Conservation (phyloP, 345 rosid species). For the Rubroshorea leprosula region DNA sequence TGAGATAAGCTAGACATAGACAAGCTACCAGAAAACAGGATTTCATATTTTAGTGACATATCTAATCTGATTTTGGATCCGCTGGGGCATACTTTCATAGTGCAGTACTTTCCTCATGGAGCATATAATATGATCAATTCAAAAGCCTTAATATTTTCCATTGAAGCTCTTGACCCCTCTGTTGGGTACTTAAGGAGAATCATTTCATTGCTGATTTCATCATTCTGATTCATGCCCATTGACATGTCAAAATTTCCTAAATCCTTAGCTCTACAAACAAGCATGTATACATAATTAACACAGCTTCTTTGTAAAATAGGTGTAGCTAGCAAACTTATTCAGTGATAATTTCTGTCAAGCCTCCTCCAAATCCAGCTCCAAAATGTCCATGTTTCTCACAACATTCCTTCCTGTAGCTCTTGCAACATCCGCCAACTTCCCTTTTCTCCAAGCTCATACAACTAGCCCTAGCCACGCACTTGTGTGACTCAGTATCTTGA, state of each 20-base stretch:
- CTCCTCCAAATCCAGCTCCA: constrained; percentile 24
- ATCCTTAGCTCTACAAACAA: neutral
- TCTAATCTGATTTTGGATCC: no score
- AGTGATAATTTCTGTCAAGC: constrained; percentile 31
- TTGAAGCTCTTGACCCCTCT: no score
- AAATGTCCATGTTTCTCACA: constrained; percentile 30
- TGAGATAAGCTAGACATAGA: no score
- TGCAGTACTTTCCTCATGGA: no score
- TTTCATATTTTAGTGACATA: no score
- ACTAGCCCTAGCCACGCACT: constrained; percentile 5
- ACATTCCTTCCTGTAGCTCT: constrained; percentile 39
- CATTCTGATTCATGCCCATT: neutral
- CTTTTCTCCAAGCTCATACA: constrained; percentile 29
- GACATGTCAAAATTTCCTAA: constrained; percentile 8
- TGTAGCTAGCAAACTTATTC: constrained; percentile 15
- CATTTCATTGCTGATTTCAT: constrained; percentile 2
- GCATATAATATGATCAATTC: no score
- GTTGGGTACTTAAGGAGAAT: no score
- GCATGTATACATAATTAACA: neutral
- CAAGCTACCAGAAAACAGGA: no score
- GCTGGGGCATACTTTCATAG: no score
- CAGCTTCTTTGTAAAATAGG: neutral
- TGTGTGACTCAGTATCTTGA: neutral
- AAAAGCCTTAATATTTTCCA: no score
- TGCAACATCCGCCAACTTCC: constrained; percentile 42